Evolutionary conservation across 805 yeast genomes (phyloP).

Genomic region (Teunomyces panamensis): DNA sequence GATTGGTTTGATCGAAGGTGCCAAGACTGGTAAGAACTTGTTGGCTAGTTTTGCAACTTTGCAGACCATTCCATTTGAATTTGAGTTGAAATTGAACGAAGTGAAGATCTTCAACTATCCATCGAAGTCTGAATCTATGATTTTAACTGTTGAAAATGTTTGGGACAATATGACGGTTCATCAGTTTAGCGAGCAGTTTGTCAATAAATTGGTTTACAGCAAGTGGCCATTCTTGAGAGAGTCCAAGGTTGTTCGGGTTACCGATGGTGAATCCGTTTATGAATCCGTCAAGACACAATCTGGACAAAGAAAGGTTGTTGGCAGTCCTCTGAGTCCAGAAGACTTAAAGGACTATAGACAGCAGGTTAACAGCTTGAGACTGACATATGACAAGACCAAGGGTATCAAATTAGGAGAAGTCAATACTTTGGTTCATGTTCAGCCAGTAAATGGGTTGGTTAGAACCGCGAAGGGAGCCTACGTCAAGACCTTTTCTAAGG

Average conservation of each 20-base stretch:
- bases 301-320: constrained; percentile 18
- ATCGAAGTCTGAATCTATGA: constrained; percentile 76
- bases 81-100: constrained; percentile 55
- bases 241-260: constrained; percentile 62
- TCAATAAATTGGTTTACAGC: constrained; percentile 65
- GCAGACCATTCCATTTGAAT: constrained; percentile 60
- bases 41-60: constrained; percentile 91
- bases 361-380: constrained; percentile 36
- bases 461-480: constrained; percentile 71
- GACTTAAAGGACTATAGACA: constrained; percentile 47
- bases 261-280: constrained; percentile 53
- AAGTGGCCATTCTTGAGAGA: constrained; percentile 92
- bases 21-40: constrained; percentile 63
- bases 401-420: constrained; percentile 62
- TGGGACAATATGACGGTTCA: constrained; percentile 55
- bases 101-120: constrained; percentile 82
- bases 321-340: constrained; percentile 37
- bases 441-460: constrained; percentile 72
- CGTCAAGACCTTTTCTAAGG: constrained; percentile 62
- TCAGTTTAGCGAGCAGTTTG: constrained; percentile 61
- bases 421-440: constrained; percentile 63
- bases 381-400: constrained; percentile 46
- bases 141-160: constrained; percentile 56
- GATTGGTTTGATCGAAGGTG: constrained; percentile 64
- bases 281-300: constrained; percentile 32